Evolutionary conservation across 1,284 basidiomycete genomes (phyloP), one percentile per base, ranked within the genome.

Genomic region (Cryptococcus floricola): DNA sequence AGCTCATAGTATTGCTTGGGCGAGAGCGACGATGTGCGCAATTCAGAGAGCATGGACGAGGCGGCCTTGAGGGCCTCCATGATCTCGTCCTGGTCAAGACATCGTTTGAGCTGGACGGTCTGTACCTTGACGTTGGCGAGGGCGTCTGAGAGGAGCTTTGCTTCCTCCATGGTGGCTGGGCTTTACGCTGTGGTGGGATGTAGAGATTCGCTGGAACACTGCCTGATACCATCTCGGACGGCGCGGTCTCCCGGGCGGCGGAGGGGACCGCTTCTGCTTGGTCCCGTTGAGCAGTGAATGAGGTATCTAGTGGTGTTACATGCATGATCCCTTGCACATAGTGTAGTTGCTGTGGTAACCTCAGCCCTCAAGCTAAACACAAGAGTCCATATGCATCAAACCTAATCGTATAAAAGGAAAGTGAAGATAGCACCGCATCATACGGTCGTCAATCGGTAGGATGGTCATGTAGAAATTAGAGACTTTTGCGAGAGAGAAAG

Each of bases 1-100:
- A 96, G 84, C 80, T 97, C 94, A 75, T 96, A 96, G 78, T 97
- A 97, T 73, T 95, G 91, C 73, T 97, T 97, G 8, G 91, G 93
- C 1, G 88, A 87, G 62, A 96, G 81, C 9, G 89, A 91, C 9
- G 89, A 91, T 0, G 92, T 96, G 57, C 94, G 82, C 19, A 97
- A 82, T 73, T 97, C 94, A 18, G 91, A 89, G 52, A 97, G 84
- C 92, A 97, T 96, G 52, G 91, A 83, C 69, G 91, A 94, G 12
- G 93, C 91, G 59, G 87, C 88, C 80, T 97, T 97, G 68, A 97
- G 81, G 18, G 90, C 93, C 76, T 97, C 93, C 93, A 97, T 97
- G 61, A 97, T 87, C 74, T 93, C 88, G 78, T 97, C 93, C 63
- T 84, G 79, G 76, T 96, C 91, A 60, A 96, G 83, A 77, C 92